Conservation (phyloP, 2,329 filamentous ascomycete genomes). For the Paecilomyces dactylethromorphus region DNA sequence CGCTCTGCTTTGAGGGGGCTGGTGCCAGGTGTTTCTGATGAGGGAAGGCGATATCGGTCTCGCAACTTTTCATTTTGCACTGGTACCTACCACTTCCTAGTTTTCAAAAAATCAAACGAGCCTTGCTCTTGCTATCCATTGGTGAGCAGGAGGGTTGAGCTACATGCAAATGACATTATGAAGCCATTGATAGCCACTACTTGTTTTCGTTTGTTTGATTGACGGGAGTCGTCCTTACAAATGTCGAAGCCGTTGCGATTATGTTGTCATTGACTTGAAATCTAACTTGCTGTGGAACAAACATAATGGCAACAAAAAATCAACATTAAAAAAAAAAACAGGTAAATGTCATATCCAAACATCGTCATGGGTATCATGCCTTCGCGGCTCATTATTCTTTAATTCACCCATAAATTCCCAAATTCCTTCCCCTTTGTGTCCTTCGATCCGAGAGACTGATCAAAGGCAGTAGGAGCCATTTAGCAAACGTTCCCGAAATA, state of each 20-base stretch:
- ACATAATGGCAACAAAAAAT: not conserved
- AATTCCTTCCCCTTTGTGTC: not conserved
- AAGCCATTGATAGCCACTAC: not conserved
- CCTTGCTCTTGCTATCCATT: too few species aligned
- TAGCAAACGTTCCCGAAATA: not conserved
- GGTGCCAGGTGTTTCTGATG: not conserved
- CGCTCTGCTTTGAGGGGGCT: not conserved
- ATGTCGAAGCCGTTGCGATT: not conserved
- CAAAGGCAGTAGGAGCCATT: not conserved
- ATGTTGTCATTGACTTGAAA: not conserved
- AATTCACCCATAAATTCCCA: not conserved
- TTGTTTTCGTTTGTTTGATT: not conserved
- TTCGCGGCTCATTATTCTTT: not conserved
- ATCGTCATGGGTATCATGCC: not conserved
- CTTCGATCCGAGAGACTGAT: not conserved
- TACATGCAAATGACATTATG: too few species aligned
- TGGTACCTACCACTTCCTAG: too few species aligned
- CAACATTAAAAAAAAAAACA: not conserved
- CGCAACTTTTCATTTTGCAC: too few species aligned
- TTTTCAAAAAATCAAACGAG: too few species aligned
- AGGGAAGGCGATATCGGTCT: too few species aligned
- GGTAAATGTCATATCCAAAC: not conserved
- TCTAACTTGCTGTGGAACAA: not conserved
- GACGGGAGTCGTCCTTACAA: not conserved
- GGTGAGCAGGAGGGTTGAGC: too few species aligned